These are phyloP conservation scores for Annulohypoxylon truncatum DNA, from an alignment of 2,329 filamentous ascomycete species.

Conservation along the genomic window DNA sequence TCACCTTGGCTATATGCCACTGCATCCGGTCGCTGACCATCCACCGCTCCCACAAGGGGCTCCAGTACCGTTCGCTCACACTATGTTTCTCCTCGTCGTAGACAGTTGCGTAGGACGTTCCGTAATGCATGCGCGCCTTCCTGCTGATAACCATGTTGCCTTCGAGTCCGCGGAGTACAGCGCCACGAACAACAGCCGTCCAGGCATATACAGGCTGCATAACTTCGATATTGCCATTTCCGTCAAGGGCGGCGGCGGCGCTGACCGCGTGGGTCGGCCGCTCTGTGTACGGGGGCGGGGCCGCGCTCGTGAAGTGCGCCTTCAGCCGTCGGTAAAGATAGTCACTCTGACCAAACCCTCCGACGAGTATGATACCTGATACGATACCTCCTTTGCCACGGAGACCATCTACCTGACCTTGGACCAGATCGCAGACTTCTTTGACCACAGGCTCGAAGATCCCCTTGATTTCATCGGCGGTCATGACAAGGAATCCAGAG, in stretches of 20 bases:
- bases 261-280: slow-evolving; percentile 72
- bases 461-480: slow-evolving; percentile 73
- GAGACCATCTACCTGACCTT: slow-evolving; percentile 74
- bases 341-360: slow-evolving; percentile 83
- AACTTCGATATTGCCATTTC: slow-evolving; percentile 74
- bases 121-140: slow-evolving; percentile 80
- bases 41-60: slow-evolving; percentile 82
- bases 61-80: slow-evolving; percentile 81
- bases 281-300: slow-evolving; percentile 74
- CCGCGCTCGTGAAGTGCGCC: slow-evolving; percentile 70
- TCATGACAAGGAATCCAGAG: slow-evolving; percentile 80
- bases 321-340: slow-evolving; percentile 80
- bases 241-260: slow-evolving; percentile 58
- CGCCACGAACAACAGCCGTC: slow-evolving; percentile 83
- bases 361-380: slow-evolving; percentile 82
- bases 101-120: slow-evolving; percentile 83
- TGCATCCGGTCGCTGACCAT: slow-evolving; percentile 88
- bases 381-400: slow-evolving; percentile 71
- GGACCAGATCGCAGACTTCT: slow-evolving; percentile 74
- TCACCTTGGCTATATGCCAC: slow-evolving; percentile 83
- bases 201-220: slow-evolving; percentile 86
- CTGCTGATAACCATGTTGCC: slow-evolving; percentile 83
- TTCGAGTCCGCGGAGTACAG: slow-evolving; percentile 79
- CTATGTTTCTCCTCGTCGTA: slow-evolving; percentile 82
- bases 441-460: slow-evolving; percentile 82